Evolutionary conservation across 1,284 basidiomycete species (phyloP).

Genomic region (Sutorius eximius): DNA sequence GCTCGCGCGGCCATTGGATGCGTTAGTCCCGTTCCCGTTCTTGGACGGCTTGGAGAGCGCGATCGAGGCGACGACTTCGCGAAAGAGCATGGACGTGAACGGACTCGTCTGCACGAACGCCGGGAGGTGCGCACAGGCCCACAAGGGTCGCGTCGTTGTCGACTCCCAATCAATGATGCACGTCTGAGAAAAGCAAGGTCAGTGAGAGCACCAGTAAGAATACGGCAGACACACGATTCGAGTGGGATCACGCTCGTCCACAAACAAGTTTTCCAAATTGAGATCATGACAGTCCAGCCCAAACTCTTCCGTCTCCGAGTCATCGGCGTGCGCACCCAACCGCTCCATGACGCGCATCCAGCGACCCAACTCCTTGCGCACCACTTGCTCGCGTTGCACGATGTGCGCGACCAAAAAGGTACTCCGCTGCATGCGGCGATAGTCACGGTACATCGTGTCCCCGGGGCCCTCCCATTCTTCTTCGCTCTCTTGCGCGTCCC

Average conservation of each 20-base stretch:
- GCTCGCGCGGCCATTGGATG: neutral
- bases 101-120: slow-evolving; percentile 74
- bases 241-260: slow-evolving; percentile 63
- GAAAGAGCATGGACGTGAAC: slow-evolving; percentile 69
- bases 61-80: slow-evolving; percentile 52
- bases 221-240: slow-evolving; percentile 56
- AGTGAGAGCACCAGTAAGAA: neutral
- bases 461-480: slow-evolving; percentile 75
- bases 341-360: slow-evolving; percentile 67
- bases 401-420: slow-evolving; percentile 75
- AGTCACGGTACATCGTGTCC: slow-evolving; percentile 74
- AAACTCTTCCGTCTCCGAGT: slow-evolving; percentile 38
- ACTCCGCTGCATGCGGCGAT: slow-evolving; percentile 70
- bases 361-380: slow-evolving; percentile 65
- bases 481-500: slow-evolving; percentile 72
- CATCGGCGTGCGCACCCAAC: slow-evolving; percentile 37
- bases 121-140: slow-evolving; percentile 78
- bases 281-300: slow-evolving; percentile 76
- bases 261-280: slow-evolving; percentile 78
- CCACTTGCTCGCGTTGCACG: slow-evolving; percentile 56
- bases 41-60: slow-evolving; percentile 26
- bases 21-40: neutral
- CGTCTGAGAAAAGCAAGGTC: slow-evolving; percentile 45
- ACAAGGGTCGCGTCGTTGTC: slow-evolving; percentile 76
- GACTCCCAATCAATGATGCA: slow-evolving; percentile 87